Percentiles rank a stretch among this genome's conserved stretches.
phyloP scores from a whole-genome alignment of 345 rosid genomes.

The Eutrema yunnanense region DNA sequence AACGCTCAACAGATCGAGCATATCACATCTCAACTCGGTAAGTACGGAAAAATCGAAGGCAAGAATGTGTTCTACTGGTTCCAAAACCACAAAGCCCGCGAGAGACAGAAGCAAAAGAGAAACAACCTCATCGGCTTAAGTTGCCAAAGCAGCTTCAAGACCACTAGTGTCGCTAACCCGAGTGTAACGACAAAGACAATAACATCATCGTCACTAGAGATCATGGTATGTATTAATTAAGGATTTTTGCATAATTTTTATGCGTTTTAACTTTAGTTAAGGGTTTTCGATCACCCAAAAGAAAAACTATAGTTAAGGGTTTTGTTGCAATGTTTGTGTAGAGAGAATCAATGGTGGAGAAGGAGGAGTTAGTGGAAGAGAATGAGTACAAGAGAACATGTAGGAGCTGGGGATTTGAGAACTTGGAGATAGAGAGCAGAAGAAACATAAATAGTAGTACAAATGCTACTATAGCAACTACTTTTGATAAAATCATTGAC shows the following conservation, averaged over 20 bases:
- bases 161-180: slow-evolving; percentile 23
- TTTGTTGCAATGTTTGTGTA: not conserved
- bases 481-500: slow-evolving; percentile 16
- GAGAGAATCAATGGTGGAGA: slow-evolving; percentile 35
- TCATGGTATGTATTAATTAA: slow-evolving; percentile 33
- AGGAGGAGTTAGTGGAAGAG: slow-evolving; percentile 37
- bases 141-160: slow-evolving; percentile 35
- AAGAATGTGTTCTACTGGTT: slow-evolving; percentile 98
- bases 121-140: slow-evolving; percentile 47
- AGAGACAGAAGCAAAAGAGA: slow-evolving; percentile 94
- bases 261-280: not conserved
- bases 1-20: slow-evolving; percentile 91
- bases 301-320: not conserved
- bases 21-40: slow-evolving; percentile 71
- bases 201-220: slow-evolving; percentile 40
- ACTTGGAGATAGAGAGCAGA: slow-evolving; percentile 49
- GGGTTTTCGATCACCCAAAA: not conserved
- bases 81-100: slow-evolving; percentile 98
- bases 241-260: not conserved
- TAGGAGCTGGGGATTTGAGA: slow-evolving; percentile 76
- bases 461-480: slow-evolving; percentile 16
- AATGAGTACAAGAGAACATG: slow-evolving; percentile 83
- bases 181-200: slow-evolving; percentile 6
- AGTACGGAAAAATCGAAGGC: slow-evolving; percentile 94
- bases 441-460: slow-evolving; percentile 36